These are phyloP conservation scores for Penicillium coprophilum DNA, from an alignment of 495 filamentous ascomycete genomes.

Conservation along the genomic window DNA sequence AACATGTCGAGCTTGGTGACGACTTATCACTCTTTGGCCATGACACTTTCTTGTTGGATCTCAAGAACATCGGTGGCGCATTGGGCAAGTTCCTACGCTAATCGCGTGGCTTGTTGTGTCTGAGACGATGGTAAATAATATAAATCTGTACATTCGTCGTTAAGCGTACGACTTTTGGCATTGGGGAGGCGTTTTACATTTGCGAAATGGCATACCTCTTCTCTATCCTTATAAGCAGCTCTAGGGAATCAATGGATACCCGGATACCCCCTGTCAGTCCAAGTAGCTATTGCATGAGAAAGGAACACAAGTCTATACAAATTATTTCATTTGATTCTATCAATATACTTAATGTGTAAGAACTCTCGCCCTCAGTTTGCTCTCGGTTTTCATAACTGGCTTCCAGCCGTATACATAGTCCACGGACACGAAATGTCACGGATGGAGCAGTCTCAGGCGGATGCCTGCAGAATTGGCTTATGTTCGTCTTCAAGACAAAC, in stretches of 20 bases:
- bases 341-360: neutral
- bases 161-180: conserved; percentile 8
- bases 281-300: neutral
- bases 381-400: conserved; percentile 16
- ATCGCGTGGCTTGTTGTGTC: neutral
- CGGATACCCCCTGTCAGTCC: neutral
- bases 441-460: conserved; percentile 10
- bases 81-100: conserved; percentile 71
- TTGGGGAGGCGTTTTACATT: conserved; percentile 12
- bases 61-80: conserved; percentile 85
- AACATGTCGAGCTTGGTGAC: conserved; percentile 87
- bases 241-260: neutral
- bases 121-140: neutral
- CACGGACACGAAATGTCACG: neutral
- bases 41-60: conserved; percentile 92
- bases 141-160: neutral
- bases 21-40: conserved; percentile 92
- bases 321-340: neutral
- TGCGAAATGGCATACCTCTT: conserved; percentile 8
- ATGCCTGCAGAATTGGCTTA: conserved; percentile 33
- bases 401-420: conserved; percentile 7
- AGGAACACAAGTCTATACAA: neutral
- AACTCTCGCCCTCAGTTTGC: conserved; percentile 15
- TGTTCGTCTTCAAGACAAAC: conserved; percentile 9
- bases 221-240: neutral